These are phyloP conservation scores for Trichoderma semiorbis DNA, from an alignment of 2,329 filamentous ascomycete genomes.

Conservation along the genomic window DNA sequence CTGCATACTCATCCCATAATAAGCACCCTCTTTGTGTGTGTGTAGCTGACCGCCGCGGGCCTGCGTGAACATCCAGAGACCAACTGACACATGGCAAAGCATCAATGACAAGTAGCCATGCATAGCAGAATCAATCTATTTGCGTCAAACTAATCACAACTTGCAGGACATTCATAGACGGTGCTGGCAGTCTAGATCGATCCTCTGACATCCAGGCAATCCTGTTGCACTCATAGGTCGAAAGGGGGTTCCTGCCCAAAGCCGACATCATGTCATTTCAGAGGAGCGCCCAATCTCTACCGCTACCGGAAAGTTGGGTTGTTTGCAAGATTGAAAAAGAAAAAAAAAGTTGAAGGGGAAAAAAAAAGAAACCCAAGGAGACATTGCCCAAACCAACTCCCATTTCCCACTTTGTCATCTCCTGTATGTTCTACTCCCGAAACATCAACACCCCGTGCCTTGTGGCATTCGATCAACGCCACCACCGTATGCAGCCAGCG, in stretches of 20 bases:
- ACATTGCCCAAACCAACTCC: neutral
- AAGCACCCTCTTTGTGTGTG: neutral
- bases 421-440: conserved; percentile 4
- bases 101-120: conserved; percentile 2
- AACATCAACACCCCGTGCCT: conserved; percentile 5
- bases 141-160: conserved; percentile 1
- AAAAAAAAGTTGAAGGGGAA: neutral
- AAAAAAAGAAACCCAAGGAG: neutral
- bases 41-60: neutral
- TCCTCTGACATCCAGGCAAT: neutral
- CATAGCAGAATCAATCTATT: conserved; percentile 10
- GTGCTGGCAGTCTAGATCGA: conserved; percentile 2
- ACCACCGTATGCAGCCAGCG: neutral
- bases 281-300: neutral
- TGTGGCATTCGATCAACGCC: neutral
- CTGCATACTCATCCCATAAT: neutral
- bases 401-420: neutral
- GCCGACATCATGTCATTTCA: neutral
- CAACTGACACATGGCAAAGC: conserved; percentile 10
- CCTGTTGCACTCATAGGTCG: neutral
- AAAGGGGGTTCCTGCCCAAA: neutral
- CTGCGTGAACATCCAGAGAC: neutral
- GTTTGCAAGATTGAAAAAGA: neutral
- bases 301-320: neutral
- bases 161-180: conserved; percentile 6